Percentiles rank a stretch among this genome's conserved stretches.
These are phyloP conservation scores for Incumbomyces lentus DNA, from an alignment of 2,329 filamentous ascomycete genomes.

Conservation along the genomic window DNA sequence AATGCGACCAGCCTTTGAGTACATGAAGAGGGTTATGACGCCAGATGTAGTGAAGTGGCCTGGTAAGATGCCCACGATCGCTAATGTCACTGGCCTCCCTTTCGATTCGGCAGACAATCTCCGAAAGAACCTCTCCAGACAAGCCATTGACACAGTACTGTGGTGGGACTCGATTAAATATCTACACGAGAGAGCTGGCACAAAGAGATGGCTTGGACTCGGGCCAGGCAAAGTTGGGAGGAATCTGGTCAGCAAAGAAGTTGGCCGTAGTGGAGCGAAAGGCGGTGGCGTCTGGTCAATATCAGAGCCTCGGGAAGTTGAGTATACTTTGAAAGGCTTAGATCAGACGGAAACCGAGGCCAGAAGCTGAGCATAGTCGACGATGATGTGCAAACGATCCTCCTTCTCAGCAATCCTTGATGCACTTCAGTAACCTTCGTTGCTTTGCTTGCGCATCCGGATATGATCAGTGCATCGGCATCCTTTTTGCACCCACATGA, in stretches of 20 bases:
- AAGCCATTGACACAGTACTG: constrained; percentile 80
- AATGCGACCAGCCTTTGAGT: constrained; percentile 72
- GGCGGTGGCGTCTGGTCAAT: constrained; percentile 91
- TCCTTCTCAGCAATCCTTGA: no score
- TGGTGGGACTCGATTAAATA: constrained; percentile 95
- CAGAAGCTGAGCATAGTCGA: neutral
- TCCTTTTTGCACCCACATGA: no score
- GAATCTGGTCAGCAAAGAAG: constrained; percentile 89
- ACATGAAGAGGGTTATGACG: constrained; percentile 60
- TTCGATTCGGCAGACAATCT: constrained; percentile 65
- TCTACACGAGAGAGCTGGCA: constrained; percentile 70
- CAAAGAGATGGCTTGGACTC: constrained; percentile 80
- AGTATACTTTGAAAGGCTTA: constrained; percentile 27
- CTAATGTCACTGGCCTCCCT: constrained; percentile 73
- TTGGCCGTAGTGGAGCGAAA: constrained; percentile 70
- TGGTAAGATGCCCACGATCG: constrained; percentile 64
- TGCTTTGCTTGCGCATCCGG: no score
- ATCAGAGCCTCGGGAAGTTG: constrained; percentile 65
- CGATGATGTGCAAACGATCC: neutral
- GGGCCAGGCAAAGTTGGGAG: constrained; percentile 88
- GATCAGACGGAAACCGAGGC: constrained; percentile 14
- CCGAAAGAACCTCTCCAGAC: constrained; percentile 66
- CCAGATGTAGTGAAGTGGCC: constrained; percentile 61
- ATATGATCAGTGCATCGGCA: no score
- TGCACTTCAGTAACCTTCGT: no score